phyloP scores from a whole-genome alignment of 2,329 filamentous ascomycete species.

The Coleophoma cylindrospora region DNA sequence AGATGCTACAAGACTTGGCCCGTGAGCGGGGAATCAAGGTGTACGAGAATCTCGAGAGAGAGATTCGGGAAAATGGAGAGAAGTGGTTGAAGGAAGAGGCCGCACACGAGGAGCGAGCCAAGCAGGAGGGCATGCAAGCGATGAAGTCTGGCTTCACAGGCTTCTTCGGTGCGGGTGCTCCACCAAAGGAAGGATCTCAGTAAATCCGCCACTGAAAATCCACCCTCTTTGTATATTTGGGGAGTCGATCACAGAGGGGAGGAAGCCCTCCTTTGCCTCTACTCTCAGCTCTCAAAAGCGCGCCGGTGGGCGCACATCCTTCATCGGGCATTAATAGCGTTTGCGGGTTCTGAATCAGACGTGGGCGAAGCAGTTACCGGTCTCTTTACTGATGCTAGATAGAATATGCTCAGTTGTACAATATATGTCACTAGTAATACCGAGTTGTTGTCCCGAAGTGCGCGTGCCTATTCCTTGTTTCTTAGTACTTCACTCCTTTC shows the following conservation, averaged over 20 bases:
- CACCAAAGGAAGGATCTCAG: neutral
- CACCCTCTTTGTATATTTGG: neutral
- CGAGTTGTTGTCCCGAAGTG: neutral
- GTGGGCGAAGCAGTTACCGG: neutral
- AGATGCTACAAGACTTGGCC: slow-evolving; percentile 95
- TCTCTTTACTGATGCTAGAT: neutral
- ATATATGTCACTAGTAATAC: neutral
- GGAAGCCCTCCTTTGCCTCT: neutral
- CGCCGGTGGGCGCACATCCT: neutral
- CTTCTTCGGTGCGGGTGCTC: slow-evolving; percentile 35
- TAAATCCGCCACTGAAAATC: neutral
- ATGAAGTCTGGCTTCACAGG: slow-evolving; percentile 78
- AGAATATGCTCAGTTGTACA: neutral
- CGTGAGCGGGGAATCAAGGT: slow-evolving; percentile 86
- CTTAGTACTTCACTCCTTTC: neutral
- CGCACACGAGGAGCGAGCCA: slow-evolving; percentile 78
- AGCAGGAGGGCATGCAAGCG: slow-evolving; percentile 85
- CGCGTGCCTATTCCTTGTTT: neutral
- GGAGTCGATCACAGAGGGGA: neutral
- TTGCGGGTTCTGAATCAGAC: neutral
- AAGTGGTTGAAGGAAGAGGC: slow-evolving; percentile 96
- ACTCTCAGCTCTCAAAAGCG: neutral
- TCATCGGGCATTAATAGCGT: neutral
- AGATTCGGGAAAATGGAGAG: slow-evolving; percentile 89
- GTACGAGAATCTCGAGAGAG: slow-evolving; percentile 83